Percentiles rank a stretch among this genome's conserved stretches.
Evolutionary conservation across 2,329 filamentous ascomycete species (phyloP).

Genomic region (Stagonosporopsis rhizophila): DNA sequence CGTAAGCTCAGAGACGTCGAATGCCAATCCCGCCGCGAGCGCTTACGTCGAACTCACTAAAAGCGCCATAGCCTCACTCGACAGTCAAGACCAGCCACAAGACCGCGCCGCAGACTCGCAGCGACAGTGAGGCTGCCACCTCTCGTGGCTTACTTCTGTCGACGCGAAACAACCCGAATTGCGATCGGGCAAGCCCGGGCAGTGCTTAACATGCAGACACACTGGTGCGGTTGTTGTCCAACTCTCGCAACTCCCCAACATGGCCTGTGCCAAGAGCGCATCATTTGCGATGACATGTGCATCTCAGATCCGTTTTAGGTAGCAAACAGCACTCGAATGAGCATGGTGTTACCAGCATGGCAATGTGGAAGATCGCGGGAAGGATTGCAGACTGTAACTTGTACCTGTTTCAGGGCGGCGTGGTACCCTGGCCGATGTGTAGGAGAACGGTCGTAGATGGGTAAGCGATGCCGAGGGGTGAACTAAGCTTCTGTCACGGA

Average conservation of each 20-base stretch:
- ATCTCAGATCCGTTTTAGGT: slow-evolving; percentile 7
- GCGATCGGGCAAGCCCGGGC: not conserved
- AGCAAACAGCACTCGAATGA: slow-evolving; percentile 12
- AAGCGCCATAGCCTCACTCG: not conserved
- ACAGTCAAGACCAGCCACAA: not conserved
- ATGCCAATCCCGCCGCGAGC: slow-evolving; percentile 9
- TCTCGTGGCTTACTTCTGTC: not conserved
- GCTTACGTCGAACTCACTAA: slow-evolving; percentile 8
- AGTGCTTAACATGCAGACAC: not conserved
- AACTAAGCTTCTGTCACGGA: slow-evolving; percentile 20
- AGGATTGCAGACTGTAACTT: slow-evolving; percentile 5
- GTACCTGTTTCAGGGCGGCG: slow-evolving; percentile 15
- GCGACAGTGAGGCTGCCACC: not conserved
- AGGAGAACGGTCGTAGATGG: not conserved
- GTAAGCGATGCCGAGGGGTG: not conserved
- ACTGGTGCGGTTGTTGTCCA: slow-evolving; percentile 4
- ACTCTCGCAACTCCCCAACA: not conserved
- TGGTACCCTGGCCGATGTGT: not conserved
- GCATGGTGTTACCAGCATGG: not conserved
- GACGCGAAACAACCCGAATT: not conserved
- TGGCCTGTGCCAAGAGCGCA: slow-evolving; percentile 8
- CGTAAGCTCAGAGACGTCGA: slow-evolving; percentile 9
- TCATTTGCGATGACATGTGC: not conserved
- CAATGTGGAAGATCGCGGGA: not conserved
- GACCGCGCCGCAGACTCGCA: not conserved